Evolutionary conservation across 2,329 filamentous ascomycete species (phyloP).

Genomic region (Penicillium oxalicum): DNA sequence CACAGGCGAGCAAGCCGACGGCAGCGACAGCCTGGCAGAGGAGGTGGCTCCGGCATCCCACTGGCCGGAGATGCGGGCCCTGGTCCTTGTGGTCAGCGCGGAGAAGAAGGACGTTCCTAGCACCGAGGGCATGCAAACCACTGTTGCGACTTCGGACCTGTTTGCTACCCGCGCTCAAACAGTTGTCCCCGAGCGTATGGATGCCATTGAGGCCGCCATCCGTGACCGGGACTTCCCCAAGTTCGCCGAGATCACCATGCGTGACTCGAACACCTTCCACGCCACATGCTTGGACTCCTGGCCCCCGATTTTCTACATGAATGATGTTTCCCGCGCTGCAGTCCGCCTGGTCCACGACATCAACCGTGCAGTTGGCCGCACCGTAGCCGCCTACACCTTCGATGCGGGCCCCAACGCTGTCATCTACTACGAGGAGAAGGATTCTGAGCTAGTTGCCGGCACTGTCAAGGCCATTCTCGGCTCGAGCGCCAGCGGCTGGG

Average conservation of each 20-base stretch:
- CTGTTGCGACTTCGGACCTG: slow-evolving; percentile 81
- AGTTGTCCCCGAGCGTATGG: slow-evolving; percentile 80
- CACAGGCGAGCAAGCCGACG: slow-evolving; percentile 68
- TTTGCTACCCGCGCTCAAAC: slow-evolving; percentile 69
- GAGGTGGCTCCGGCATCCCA: slow-evolving; percentile 82
- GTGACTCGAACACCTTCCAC: slow-evolving; percentile 95
- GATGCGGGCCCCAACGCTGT: slow-evolving; percentile 96
- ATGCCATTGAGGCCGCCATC: slow-evolving; percentile 76
- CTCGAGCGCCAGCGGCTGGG: slow-evolving; percentile 48
- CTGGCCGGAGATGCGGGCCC: slow-evolving; percentile 91
- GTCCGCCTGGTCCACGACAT: slow-evolving; percentile 85
- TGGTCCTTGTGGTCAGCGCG: slow-evolving; percentile 85
- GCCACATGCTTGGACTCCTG: slow-evolving; percentile 90
- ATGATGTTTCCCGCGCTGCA: slow-evolving; percentile 81
- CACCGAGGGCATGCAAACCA: slow-evolving; percentile 94
- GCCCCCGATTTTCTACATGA: slow-evolving; percentile 98
- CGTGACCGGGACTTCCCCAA: slow-evolving; percentile 69
- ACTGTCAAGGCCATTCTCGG: slow-evolving; percentile 71
- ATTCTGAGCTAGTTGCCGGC: slow-evolving; percentile 67
- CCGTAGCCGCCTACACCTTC: slow-evolving; percentile 89
- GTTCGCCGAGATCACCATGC: slow-evolving; percentile 91
- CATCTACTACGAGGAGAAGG: slow-evolving; percentile 84
- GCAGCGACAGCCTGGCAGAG: slow-evolving; percentile 79
- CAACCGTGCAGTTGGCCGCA: slow-evolving; percentile 71
- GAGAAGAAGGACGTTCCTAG: slow-evolving; percentile 94